phyloP scores from a whole-genome alignment of 1,139 yeast genomes.

The Debaryomyces coudertii region DNA sequence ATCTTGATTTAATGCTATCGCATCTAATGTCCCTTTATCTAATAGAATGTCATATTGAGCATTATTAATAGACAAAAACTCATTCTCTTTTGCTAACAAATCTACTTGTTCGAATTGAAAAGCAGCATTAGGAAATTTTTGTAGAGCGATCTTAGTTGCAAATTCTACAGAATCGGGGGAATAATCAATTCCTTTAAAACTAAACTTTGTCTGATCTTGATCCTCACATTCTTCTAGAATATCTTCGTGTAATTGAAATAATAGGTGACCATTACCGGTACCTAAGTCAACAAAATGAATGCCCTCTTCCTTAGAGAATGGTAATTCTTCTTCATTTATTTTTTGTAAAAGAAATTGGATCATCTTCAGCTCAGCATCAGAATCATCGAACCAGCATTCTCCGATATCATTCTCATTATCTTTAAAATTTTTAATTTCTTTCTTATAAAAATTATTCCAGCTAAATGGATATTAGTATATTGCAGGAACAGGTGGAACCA shows the following conservation, averaged over 20 bases:
- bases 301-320: conserved; percentile 31
- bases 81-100: conserved; percentile 37
- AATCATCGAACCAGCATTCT: conserved; percentile 95
- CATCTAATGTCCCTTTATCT: conserved; percentile 96
- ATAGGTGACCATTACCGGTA: conserved; percentile 91
- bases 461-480: conserved; percentile 34
- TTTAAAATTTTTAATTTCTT: conserved; percentile 70
- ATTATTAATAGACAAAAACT: conserved; percentile 36
- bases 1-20: conserved; percentile 82
- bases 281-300: conserved; percentile 76
- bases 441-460: conserved; percentile 86
- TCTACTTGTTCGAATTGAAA: conserved; percentile 53
- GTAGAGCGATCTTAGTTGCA: conserved; percentile 59
- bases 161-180: conserved; percentile 76
- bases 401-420: conserved; percentile 84
- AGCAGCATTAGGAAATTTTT: conserved; percentile 36
- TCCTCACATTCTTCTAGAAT: conserved; percentile 40
- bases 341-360: conserved; percentile 57
- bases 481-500: neutral
- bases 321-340: conserved; percentile 29
- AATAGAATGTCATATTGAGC: conserved; percentile 67
- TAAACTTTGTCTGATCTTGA: conserved; percentile 44
- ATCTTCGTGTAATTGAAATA: conserved; percentile 69
- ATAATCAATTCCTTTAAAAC: conserved; percentile 76
- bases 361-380: conserved; percentile 86